Conservation (phyloP, 2,329 filamentous ascomycete genomes). For the Scleromitrula shiraiana region DNA sequence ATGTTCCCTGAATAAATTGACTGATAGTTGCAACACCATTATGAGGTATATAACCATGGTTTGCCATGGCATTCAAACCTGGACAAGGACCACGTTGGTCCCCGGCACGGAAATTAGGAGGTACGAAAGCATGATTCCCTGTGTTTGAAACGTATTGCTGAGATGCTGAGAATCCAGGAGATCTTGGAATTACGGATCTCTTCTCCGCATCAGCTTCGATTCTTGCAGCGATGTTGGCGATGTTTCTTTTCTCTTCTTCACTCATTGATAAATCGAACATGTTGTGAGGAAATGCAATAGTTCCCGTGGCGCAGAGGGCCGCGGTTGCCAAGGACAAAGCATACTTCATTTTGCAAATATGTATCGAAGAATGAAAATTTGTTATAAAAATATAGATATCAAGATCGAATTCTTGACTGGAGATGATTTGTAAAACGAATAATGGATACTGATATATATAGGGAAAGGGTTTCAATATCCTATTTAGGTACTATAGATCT, state of each 20-base stretch:
- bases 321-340: conserved; percentile 5
- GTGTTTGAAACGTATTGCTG: conserved; percentile 20
- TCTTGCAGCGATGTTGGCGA: conserved; percentile 11
- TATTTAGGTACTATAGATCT: no score
- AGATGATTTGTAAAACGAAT: neutral
- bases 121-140: conserved; percentile 16
- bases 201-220: conserved; percentile 13
- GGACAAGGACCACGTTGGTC: conserved; percentile 30
- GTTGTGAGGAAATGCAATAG: conserved; percentile 16
- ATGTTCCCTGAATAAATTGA: conserved; percentile 28
- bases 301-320: conserved; percentile 8
- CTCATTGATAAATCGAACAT: conserved; percentile 18
- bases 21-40: conserved; percentile 30
- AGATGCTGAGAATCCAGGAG: conserved; percentile 14
- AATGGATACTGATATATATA: no score
- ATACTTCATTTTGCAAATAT: conserved; percentile 13
- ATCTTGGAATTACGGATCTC: neutral
- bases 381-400: neutral
- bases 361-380: neutral
- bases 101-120: neutral
- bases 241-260: conserved; percentile 15
- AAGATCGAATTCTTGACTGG: no score
- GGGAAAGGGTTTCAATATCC: no score
- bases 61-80: conserved; percentile 36
- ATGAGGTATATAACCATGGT: conserved; percentile 36